These are phyloP conservation scores for Eragrostis curvula DNA, from an alignment of 176 grass and related monocot genomes.

Conservation along the genomic window DNA sequence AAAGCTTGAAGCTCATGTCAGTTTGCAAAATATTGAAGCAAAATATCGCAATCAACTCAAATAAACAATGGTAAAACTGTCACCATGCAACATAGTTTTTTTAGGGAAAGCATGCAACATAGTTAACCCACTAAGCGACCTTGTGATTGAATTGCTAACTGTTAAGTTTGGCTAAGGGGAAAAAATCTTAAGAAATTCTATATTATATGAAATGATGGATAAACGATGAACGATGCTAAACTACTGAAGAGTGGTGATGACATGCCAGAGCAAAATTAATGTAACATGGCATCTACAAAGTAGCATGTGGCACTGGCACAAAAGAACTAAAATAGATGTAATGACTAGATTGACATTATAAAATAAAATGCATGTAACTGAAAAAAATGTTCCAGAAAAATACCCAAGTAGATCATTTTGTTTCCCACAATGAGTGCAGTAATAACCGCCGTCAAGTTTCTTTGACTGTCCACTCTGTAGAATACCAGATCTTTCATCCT, in stretches of 20 bases:
- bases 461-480: conserved; percentile 44
- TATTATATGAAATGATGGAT: too few relatives aligned
- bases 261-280: conserved; percentile 18
- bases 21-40: background rate
- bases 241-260: background rate
- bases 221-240: background rate
- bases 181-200: too few relatives aligned
- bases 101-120: too few relatives aligned
- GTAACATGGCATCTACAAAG: conserved; percentile 3
- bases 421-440: conserved; percentile 54
- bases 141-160: background rate
- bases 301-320: background rate
- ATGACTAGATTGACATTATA: background rate
- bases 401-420: conserved; percentile 70
- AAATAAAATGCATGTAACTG: conserved; percentile 8
- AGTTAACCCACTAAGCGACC: background rate
- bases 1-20: background rate
- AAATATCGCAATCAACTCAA: background rate
- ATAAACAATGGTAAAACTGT: background rate
- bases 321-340: conserved; percentile 13
- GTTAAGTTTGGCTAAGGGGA: too few relatives aligned
- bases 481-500: conserved; percentile 56
- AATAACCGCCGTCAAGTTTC: conserved; percentile 63
- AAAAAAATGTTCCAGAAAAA: conserved; percentile 29
- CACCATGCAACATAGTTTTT: too few relatives aligned